These are phyloP conservation scores for Aspergillus egyptiacus DNA, from an alignment of 495 filamentous ascomycete genomes.

Conservation along the genomic window DNA sequence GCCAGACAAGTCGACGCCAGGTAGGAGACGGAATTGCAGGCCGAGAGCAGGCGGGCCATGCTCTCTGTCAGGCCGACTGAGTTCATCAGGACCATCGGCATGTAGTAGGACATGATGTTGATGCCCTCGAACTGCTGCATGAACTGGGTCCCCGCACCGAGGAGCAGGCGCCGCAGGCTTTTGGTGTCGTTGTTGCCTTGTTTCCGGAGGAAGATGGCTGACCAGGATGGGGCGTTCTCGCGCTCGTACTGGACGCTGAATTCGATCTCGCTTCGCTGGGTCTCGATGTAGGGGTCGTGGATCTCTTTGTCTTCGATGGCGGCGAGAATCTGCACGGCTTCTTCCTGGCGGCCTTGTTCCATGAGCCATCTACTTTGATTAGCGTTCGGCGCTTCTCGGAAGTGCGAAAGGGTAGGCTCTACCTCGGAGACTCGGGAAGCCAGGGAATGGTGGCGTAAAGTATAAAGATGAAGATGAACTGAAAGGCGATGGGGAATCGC, in stretches of 20 bases:
- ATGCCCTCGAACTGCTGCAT: slow-evolving; percentile 49
- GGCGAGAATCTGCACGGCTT: slow-evolving; percentile 45
- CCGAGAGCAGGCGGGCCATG: slow-evolving; percentile 45
- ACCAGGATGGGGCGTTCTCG: slow-evolving; percentile 42
- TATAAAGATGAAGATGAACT: slow-evolving; percentile 48
- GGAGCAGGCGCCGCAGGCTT: slow-evolving; percentile 43
- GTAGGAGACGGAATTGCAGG: slow-evolving; percentile 46
- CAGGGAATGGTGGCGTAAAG: slow-evolving; percentile 45
- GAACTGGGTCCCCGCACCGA: slow-evolving; percentile 46
- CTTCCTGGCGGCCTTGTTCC: slow-evolving; percentile 34
- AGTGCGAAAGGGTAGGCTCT: neutral
- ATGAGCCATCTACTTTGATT: slow-evolving; percentile 39
- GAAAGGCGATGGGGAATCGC: slow-evolving; percentile 48
- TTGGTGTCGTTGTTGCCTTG: slow-evolving; percentile 29
- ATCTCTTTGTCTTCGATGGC: slow-evolving; percentile 40
- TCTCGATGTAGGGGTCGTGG: slow-evolving; percentile 43
- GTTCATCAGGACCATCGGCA: slow-evolving; percentile 45
- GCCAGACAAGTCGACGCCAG: slow-evolving; percentile 43
- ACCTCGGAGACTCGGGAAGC: slow-evolving; percentile 48
- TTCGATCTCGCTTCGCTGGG: slow-evolving; percentile 43
- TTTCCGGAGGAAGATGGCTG: slow-evolving; percentile 39
- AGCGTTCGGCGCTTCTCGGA: neutral
- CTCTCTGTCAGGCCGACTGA: slow-evolving; percentile 43
- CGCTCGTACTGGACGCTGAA: slow-evolving; percentile 45
- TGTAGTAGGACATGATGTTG: slow-evolving; percentile 43